A percentile compares a stretch with the other conserved stretches of the same genome.
Conservation (phyloP, 768 basidiomycete species). For the Xerocomus potaroensis region DNA sequence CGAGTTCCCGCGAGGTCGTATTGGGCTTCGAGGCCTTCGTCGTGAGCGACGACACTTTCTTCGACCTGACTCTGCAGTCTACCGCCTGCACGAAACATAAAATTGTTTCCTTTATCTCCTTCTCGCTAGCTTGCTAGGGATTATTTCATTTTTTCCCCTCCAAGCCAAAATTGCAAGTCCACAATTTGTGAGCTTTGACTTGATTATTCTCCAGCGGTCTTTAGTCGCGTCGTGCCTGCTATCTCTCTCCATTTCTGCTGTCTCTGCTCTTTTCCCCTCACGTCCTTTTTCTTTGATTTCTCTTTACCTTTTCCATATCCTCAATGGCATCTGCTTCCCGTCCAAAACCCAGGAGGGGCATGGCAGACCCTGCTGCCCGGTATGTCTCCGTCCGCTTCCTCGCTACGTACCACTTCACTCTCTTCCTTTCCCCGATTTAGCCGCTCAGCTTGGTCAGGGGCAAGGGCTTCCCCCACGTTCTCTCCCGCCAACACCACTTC, state of each 20-base stretch:
- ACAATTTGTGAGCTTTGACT: conserved; percentile 16
- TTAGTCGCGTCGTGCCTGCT: conserved; percentile 33
- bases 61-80: conserved; percentile 27
- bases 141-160: conserved; percentile 15
- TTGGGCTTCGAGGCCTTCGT: conserved; percentile 26
- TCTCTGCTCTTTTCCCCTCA: conserved; percentile 25
- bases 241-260: conserved; percentile 35
- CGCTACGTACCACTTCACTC: conserved; percentile 13
- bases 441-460: conserved; percentile 59
- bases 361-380: conserved; percentile 52
- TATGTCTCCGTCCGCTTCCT: conserved; percentile 34
- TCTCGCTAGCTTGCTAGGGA: conserved; percentile 25
- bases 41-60: conserved; percentile 31
- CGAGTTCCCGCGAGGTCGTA: conserved; percentile 30
- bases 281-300: conserved; percentile 29
- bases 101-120: conserved; percentile 24
- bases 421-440: conserved; percentile 23
- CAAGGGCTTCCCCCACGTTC: conserved; percentile 69
- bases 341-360: conserved; percentile 62
- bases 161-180: conserved; percentile 21
- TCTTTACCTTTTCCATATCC: conserved; percentile 18
- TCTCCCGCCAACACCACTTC: conserved; percentile 44
- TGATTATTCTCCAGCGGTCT: conserved; percentile 20
- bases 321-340: conserved; percentile 63
- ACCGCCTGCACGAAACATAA: conserved; percentile 27